phyloP scores from a whole-genome alignment of 2,329 filamentous ascomycete genomes.

The Nemania bipapillata region DNA sequence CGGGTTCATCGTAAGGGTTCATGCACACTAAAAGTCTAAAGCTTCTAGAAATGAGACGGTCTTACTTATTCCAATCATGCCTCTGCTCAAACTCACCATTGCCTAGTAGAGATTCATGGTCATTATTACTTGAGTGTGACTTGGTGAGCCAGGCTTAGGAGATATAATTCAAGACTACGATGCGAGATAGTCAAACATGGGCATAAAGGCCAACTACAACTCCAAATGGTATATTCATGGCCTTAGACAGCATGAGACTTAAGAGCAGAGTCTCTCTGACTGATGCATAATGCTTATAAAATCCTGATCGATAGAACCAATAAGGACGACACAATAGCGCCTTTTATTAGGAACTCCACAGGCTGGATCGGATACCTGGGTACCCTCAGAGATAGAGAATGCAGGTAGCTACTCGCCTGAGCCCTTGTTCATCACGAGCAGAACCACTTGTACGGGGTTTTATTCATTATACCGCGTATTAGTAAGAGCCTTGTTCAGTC shows the following conservation, averaged over 20 bases:
- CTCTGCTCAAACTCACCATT: too few relatives aligned
- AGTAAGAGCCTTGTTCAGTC: neutral
- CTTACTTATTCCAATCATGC: neutral
- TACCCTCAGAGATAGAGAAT: neutral
- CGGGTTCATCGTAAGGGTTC: neutral
- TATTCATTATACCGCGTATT: too few relatives aligned
- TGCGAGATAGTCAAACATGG: too few relatives aligned
- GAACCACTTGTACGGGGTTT: too few relatives aligned
- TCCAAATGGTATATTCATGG: too few relatives aligned
- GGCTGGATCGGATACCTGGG: neutral
- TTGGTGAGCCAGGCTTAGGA: too few relatives aligned
- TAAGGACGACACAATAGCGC: neutral
- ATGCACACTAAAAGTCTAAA: neutral
- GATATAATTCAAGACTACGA: too few relatives aligned
- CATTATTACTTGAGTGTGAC: too few relatives aligned
- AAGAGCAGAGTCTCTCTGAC: neutral
- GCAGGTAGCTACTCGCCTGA: neutral
- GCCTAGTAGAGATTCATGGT: too few relatives aligned
- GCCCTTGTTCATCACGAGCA: too few relatives aligned
- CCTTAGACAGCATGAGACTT: neutral
- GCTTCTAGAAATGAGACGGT: neutral
- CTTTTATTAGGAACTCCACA: neutral
- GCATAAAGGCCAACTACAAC: too few relatives aligned
- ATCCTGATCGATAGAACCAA: neutral
- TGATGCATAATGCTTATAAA: neutral